phyloP scores from a whole-genome alignment of 2,329 filamentous ascomycete genomes.

The Emmonsiellopsis sp. region DNA sequence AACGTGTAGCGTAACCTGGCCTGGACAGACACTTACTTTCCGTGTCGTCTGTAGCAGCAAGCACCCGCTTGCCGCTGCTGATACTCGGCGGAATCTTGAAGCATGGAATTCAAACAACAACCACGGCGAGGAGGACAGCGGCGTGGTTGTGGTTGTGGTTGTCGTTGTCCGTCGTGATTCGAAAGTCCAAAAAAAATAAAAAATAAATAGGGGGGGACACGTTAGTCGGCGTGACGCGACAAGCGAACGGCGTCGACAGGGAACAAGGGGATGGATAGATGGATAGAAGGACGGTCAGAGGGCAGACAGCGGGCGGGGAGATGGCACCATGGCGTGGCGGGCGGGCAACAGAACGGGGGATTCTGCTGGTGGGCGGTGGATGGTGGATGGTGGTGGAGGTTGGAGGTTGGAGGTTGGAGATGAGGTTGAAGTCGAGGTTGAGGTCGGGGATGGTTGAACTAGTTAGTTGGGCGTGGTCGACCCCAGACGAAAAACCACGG shows the following conservation, averaged over 20 bases:
- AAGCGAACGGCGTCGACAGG: conserved; percentile 3
- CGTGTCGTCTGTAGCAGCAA: conserved; percentile 39
- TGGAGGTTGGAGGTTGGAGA: no score
- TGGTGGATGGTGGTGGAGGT: no score
- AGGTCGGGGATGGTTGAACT: not conserved
- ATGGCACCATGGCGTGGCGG: no score
- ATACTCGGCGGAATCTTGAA: conserved; percentile 37
- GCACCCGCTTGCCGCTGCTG: conserved; percentile 38
- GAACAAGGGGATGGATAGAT: no score
- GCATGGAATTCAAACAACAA: conserved; percentile 31
- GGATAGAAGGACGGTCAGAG: no score
- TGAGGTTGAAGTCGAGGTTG: no score
- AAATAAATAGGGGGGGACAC: not conserved
- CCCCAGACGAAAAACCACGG: not conserved
- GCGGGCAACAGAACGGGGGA: no score
- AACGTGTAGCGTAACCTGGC: not conserved
- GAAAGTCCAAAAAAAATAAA: not conserved
- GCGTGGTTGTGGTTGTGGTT: not conserved
- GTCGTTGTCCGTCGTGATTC: not conserved
- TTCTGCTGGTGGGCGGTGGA: no score
- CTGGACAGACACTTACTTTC: conserved; percentile 27
- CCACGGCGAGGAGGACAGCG: not conserved
- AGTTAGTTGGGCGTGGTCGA: not conserved
- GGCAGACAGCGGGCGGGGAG: no score
- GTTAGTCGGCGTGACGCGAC: conserved; percentile 10